Evolutionary conservation across 345 rosid species (phyloP).

Genomic region (Aquilaria sinensis): DNA sequence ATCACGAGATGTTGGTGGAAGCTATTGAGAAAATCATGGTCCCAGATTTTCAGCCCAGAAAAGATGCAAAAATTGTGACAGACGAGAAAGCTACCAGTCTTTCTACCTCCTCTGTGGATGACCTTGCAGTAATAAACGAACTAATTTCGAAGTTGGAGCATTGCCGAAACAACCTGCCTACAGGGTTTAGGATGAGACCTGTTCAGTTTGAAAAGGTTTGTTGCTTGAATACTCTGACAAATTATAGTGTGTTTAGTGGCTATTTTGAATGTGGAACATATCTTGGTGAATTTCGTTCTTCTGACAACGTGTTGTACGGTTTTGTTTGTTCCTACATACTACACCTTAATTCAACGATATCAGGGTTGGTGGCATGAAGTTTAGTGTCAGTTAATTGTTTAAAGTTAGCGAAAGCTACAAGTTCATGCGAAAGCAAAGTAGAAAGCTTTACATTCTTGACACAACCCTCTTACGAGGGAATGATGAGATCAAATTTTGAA

Average conservation of each 20-base stretch:
- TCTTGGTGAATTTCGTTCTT: background rate
- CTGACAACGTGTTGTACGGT: too few species aligned
- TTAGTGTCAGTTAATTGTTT: too few species aligned
- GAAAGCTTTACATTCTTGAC: too few species aligned
- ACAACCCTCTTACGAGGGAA: too few species aligned
- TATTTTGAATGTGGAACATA: background rate
- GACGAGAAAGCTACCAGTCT: conserved; percentile 60
- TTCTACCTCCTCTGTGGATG: conserved; percentile 41
- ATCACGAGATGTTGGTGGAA: conserved; percentile 40
- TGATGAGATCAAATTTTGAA: too few species aligned
- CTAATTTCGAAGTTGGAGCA: conserved; percentile 40
- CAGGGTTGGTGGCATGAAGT: too few species aligned
- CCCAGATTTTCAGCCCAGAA: conserved; percentile 60
- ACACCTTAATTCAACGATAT: too few species aligned
- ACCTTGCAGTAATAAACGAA: conserved; percentile 46
- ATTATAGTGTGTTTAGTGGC: background rate
- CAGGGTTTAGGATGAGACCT: conserved; percentile 63
- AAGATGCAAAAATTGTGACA: conserved; percentile 53
- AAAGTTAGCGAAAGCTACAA: too few species aligned
- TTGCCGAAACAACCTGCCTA: conserved; percentile 29
- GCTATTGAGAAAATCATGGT: conserved; percentile 56
- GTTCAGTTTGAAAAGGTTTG: conserved; percentile 71
- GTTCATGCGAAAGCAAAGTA: too few species aligned
- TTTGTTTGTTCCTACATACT: too few species aligned
- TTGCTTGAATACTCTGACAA: background rate